A percentile compares a stretch with the other conserved stretches of the same genome.
Conservation (phyloP, 2,329 filamentous ascomycete genomes). For the Fonsecaea pedrosoi region DNA sequence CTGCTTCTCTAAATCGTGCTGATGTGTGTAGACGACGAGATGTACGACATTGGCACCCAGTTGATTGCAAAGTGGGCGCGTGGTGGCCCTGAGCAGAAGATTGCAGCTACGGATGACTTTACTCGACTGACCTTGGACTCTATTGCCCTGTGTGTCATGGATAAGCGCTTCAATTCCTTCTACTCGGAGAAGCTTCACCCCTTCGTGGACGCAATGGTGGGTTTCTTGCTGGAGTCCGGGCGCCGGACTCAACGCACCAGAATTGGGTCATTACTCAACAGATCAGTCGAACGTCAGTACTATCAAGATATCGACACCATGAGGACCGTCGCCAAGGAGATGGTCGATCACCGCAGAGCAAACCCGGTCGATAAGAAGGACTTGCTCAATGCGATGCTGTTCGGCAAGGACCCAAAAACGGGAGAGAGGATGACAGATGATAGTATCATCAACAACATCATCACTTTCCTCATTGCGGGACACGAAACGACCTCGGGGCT, state of each 20-base stretch:
- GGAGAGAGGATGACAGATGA: conserved; percentile 64
- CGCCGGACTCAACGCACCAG: conserved; percentile 57
- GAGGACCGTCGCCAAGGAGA: conserved; percentile 46
- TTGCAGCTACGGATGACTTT: conserved; percentile 70
- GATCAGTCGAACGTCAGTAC: conserved; percentile 27
- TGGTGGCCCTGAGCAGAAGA: conserved; percentile 61
- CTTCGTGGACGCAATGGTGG: conserved; percentile 71
- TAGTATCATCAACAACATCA: conserved; percentile 71
- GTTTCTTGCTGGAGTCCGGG: conserved; percentile 64
- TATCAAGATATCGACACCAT: conserved; percentile 35
- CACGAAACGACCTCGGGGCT: conserved; percentile 75
- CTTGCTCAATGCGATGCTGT: conserved; percentile 66
- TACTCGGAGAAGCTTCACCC: conserved; percentile 73
- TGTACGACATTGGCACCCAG: conserved; percentile 48
- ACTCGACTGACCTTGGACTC: conserved; percentile 76
- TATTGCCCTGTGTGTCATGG: conserved; percentile 73
- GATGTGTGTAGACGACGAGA: conserved; percentile 28
- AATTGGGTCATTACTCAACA: conserved; percentile 48
- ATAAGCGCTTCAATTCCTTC: conserved; percentile 76
- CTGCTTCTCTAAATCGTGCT: background rate
- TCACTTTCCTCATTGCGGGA: conserved; percentile 65
- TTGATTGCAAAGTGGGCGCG: conserved; percentile 53
- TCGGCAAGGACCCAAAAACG: conserved; percentile 66
- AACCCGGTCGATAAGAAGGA: conserved; percentile 64
- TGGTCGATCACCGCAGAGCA: conserved; percentile 63